A percentile compares a stretch with the other conserved stretches of the same genome.
These are phyloP conservation scores for Suillus paluster DNA, from an alignment of 768 basidiomycete species.

Conservation along the genomic window DNA sequence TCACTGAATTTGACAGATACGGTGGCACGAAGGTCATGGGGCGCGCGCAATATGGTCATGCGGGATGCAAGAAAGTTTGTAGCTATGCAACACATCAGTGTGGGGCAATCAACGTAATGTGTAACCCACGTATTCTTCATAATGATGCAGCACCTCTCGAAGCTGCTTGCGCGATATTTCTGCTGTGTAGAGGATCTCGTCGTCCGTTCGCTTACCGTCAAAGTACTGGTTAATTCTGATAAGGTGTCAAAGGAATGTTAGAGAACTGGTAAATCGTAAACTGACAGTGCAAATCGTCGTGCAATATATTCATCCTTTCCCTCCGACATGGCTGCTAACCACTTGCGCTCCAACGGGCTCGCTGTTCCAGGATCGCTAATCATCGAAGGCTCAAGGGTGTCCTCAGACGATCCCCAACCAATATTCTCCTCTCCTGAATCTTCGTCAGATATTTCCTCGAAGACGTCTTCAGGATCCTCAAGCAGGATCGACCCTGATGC, in stretches of 20 bases:
- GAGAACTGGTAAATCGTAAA: constrained; percentile 11
- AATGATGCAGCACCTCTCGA: constrained; percentile 81
- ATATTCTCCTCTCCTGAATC: constrained; percentile 50
- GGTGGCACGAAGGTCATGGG: not conserved
- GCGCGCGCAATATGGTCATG: constrained; percentile 15
- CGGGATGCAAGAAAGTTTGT: constrained; percentile 51
- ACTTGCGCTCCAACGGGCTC: constrained; percentile 75
- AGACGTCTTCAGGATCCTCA: constrained; percentile 38
- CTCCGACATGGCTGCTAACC: constrained; percentile 91
- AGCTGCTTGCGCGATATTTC: constrained; percentile 85
- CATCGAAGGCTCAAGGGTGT: constrained; percentile 60
- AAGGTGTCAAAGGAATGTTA: not conserved
- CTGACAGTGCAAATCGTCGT: constrained; percentile 80
- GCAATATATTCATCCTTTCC: constrained; percentile 73
- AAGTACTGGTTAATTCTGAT: constrained; percentile 89
- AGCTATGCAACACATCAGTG: constrained; percentile 32
- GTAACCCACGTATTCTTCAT: constrained; percentile 83
- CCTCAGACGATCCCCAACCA: constrained; percentile 54
- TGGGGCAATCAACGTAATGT: not conserved
- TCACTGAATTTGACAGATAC: not conserved
- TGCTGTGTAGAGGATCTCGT: constrained; percentile 91
- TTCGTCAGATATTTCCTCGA: constrained; percentile 40
- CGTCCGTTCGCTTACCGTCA: constrained; percentile 89
- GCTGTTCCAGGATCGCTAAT: constrained; percentile 85
- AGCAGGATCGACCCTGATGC: constrained; percentile 31